These are phyloP conservation scores for Solanum megistacrolobum DNA, from an alignment of 257 asterid species.

Conservation along the genomic window DNA sequence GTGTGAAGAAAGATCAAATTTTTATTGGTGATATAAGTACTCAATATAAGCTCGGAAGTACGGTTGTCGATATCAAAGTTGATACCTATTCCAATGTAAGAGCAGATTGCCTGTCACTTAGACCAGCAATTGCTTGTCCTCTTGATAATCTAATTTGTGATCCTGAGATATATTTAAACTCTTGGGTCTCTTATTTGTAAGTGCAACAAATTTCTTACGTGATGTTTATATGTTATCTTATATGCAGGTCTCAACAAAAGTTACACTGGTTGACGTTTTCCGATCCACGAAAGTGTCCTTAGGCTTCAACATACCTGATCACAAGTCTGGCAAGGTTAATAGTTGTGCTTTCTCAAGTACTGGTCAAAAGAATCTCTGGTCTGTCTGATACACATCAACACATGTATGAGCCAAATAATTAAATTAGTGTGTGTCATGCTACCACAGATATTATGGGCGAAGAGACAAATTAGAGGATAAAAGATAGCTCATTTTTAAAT, in stretches of 20 bases:
- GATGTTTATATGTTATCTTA: background rate
- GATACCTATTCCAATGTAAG: slow-evolving; percentile 80
- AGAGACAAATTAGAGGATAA: background rate
- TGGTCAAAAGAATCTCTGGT: background rate
- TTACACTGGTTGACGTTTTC: slow-evolving; percentile 35
- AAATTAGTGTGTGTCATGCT: background rate
- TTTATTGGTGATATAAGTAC: slow-evolving; percentile 71
- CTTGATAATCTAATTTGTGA: background rate
- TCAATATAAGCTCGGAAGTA: slow-evolving; percentile 53
- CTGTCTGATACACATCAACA: background rate
- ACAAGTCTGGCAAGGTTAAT: slow-evolving; percentile 80
- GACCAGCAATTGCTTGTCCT: background rate
- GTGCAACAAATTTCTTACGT: background rate
- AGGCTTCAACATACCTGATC: slow-evolving; percentile 73
- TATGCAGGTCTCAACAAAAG: slow-evolving; percentile 63
- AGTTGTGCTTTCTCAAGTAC: background rate
- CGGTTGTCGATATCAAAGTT: slow-evolving; percentile 67
- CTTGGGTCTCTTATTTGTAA: background rate
- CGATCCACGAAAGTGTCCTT: slow-evolving; percentile 62
- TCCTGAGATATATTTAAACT: background rate
- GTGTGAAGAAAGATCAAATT: slow-evolving; percentile 57
- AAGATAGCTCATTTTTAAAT: background rate
- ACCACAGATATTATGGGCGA: background rate
- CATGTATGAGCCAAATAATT: background rate
- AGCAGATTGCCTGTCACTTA: background rate